These are phyloP conservation scores for Cymodocea nodosa DNA, from an alignment of 116 monocot genomes.

Conservation along the genomic window DNA sequence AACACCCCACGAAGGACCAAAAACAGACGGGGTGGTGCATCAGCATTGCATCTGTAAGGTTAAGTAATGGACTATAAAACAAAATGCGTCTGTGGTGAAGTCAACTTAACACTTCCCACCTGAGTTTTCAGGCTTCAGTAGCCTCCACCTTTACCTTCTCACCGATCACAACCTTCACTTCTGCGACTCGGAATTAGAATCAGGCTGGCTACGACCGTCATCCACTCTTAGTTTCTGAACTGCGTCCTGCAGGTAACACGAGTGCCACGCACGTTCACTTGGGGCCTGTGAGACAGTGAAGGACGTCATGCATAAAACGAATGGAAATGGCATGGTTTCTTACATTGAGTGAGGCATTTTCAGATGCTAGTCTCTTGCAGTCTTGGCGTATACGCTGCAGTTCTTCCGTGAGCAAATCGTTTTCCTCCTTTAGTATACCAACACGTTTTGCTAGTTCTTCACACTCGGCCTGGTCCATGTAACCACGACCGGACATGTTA, in stretches of 20 bases:
- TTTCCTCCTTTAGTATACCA: conserved; percentile 15
- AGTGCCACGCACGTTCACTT: neutral
- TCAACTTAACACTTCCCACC: too few species aligned
- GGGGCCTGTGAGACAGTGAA: neutral
- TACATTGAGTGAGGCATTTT: conserved; percentile 22
- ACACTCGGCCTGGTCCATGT: conserved; percentile 12
- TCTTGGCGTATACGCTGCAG: neutral
- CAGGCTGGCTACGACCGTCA: neutral
- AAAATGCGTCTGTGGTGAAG: too few species aligned
- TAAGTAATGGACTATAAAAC: too few species aligned
- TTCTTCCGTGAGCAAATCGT: conserved; percentile 13
- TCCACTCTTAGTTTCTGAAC: neutral
- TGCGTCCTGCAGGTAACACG: neutral
- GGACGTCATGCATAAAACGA: neutral
- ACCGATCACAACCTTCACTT: neutral
- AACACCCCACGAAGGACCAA: too few species aligned
- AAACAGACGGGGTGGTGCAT: too few species aligned
- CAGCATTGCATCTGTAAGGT: too few species aligned
- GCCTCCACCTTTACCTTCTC: neutral
- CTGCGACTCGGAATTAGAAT: neutral
- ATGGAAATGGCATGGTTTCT: neutral
- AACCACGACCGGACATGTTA: neutral
- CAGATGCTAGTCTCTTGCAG: conserved; percentile 8
- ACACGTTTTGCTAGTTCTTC: conserved; percentile 22
- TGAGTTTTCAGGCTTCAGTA: neutral